Base-by-base conservation (phyloP, 805 yeast species). In the Yamadazyma endophytica region DNA sequence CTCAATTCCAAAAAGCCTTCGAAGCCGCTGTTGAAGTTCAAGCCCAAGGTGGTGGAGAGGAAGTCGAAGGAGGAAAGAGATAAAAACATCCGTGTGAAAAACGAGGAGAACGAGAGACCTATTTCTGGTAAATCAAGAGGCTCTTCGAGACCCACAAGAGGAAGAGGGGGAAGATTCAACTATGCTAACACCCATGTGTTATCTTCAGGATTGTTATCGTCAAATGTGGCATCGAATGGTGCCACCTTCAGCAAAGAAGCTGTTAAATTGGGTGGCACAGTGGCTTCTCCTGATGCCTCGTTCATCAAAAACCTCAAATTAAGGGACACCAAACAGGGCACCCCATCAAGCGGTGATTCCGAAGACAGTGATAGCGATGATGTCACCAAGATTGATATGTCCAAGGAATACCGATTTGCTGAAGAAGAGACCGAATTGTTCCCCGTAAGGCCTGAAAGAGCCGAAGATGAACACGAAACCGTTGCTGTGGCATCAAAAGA, bases 21-120 rank as follows among this genome's bases (percentile, higher is more conserved):
- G 2, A 75, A 76, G 45, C 73, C 84, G 6, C 66, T 76, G 2
- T 60, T 82, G 38, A 81, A 82, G 55, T 89, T 89, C 59, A 78
- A 79, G 55, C 97, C 97, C 2, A 89, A 89, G 55, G 80, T 70
- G 2, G 95, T 89, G 25, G 88, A 88, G 0, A 68, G 97, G 57
- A 77, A 86, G 52, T 63, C 87, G 8, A 81, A 85, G 44, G 89
- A 84, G 44, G 96, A 87, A 45, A 67, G 96, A 53, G 95, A 78
- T 14, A 73, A 75, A 33, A 89, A 88, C 0, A 50, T 43, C 5
- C 46, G 45, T 29, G 71, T 66, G 42, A 60, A 69, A 37, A 62
- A 43, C 16, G 68, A 61, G 34, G 45, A 45, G 35, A 39, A 37
- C 46, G 24, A 20, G n/a, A 29, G 16, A 21, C 37, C 32, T 22